These are phyloP conservation scores for Spinellus fusiger DNA, from an alignment of 192 early-diverging fungal genomes.

Conservation along the genomic window DNA sequence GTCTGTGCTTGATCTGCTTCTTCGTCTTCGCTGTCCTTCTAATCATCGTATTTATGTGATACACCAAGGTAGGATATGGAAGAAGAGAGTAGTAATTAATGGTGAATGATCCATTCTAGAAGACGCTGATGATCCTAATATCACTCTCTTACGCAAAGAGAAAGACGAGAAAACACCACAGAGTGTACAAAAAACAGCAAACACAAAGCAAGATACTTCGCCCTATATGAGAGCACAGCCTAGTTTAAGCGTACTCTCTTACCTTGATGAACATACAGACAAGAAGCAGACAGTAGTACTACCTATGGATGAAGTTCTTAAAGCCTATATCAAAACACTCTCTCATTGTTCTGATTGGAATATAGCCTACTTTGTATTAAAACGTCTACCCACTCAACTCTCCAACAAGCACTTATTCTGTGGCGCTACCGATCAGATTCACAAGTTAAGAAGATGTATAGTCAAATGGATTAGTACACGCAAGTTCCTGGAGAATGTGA, in stretches of 20 bases:
- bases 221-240: not conserved
- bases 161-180: conserved; percentile 1
- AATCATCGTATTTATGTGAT: conserved; percentile 47
- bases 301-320: conserved; percentile 34
- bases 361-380: conserved; percentile 63
- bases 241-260: conserved; percentile 7
- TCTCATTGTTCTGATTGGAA: conserved; percentile 65
- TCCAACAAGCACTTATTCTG: conserved; percentile 70
- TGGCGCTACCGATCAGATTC: conserved; percentile 46
- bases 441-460: conserved; percentile 42
- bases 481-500: conserved; percentile 51
- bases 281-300: not conserved
- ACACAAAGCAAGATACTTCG: not conserved
- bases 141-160: not conserved
- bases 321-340: conserved; percentile 50
- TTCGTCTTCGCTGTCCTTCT: conserved; percentile 43
- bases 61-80: conserved; percentile 11
- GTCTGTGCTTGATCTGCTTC: conserved; percentile 42
- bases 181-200: not conserved
- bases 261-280: not conserved
- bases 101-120: not conserved
- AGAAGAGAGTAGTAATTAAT: not conserved
- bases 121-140: not conserved
- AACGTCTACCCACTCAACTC: conserved; percentile 62
- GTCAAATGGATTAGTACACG: conserved; percentile 51